Conservation (phyloP, 176 grass and related monocot genomes). For the Saccharum officinarum region DNA sequence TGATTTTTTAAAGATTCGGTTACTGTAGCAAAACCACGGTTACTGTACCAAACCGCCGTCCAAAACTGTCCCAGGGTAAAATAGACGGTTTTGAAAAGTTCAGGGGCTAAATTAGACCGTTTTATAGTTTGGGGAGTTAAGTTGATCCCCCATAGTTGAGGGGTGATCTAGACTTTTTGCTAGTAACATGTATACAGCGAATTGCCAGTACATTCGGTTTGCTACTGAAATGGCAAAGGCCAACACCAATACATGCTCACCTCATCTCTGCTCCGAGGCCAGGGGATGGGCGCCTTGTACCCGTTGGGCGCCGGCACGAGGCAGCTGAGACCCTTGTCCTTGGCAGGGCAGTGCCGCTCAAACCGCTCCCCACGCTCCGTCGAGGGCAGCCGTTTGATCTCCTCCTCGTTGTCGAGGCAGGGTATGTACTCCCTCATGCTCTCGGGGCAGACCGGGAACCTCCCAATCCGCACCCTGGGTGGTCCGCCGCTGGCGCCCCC, state of each 20-base stretch:
- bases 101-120: no score
- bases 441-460: constrained; percentile 58
- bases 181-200: not conserved
- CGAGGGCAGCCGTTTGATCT: constrained; percentile 62
- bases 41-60: no score
- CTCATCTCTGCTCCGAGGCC: constrained; percentile 94
- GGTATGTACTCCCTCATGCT: constrained; percentile 91
- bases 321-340: constrained; percentile 68
- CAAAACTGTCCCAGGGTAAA: no score
- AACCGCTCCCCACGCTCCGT: constrained; percentile 73
- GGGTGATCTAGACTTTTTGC: no score
- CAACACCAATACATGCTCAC: constrained; percentile 41
- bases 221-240: constrained; percentile 5
- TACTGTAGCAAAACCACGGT: no score
- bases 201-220: not conserved
- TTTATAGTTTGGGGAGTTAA: no score
- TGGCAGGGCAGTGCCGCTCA: constrained; percentile 80
- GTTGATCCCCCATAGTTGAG: no score
- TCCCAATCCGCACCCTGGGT: constrained; percentile 38
- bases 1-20: no score
- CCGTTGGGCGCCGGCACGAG: constrained; percentile 69
- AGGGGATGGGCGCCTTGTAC: constrained; percentile 80
- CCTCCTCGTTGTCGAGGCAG: constrained; percentile 85
- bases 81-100: no score
- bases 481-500: not conserved